Evolutionary conservation across 148 eudicot species (phyloP).

Genomic region (Camellia granthamiana): DNA sequence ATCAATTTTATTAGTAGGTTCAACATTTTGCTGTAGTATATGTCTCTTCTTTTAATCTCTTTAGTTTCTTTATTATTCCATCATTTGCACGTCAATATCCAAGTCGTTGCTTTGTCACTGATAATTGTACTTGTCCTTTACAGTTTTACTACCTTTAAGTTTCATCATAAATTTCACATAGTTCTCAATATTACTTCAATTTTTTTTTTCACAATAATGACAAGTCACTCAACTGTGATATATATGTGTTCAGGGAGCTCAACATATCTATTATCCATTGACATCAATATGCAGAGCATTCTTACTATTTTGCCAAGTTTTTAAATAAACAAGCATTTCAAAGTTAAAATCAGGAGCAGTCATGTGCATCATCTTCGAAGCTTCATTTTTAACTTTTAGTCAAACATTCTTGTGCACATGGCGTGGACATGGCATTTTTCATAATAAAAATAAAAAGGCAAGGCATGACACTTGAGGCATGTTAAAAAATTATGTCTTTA

Average conservation of each 20-base stretch:
- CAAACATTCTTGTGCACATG: not conserved
- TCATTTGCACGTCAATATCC: not conserved
- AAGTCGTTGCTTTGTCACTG: not conserved
- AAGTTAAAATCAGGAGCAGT: not conserved
- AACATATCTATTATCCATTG: not conserved
- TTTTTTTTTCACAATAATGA: not conserved
- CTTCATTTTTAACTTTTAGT: not conserved
- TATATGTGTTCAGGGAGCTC: not conserved
- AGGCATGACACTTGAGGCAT: not conserved
- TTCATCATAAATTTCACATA: not conserved
- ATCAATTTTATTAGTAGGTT: not conserved
- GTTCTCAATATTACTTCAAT: not conserved
- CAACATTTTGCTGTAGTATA: not conserved
- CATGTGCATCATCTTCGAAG: not conserved
- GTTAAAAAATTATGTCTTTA: not conserved
- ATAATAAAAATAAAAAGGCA: not conserved
- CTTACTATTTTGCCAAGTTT: not conserved
- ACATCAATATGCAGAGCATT: not conserved
- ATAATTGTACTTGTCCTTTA: not conserved
- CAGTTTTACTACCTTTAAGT: not conserved
- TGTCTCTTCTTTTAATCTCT: not conserved
- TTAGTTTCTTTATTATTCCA: not conserved
- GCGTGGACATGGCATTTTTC: not conserved
- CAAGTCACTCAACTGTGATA: not conserved
- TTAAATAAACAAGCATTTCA: not conserved